Percentiles rank a stretch among this genome's conserved stretches.
Evolutionary conservation across 495 filamentous ascomycete genomes (phyloP).

Genomic region (Penicillium bialowiezense): DNA sequence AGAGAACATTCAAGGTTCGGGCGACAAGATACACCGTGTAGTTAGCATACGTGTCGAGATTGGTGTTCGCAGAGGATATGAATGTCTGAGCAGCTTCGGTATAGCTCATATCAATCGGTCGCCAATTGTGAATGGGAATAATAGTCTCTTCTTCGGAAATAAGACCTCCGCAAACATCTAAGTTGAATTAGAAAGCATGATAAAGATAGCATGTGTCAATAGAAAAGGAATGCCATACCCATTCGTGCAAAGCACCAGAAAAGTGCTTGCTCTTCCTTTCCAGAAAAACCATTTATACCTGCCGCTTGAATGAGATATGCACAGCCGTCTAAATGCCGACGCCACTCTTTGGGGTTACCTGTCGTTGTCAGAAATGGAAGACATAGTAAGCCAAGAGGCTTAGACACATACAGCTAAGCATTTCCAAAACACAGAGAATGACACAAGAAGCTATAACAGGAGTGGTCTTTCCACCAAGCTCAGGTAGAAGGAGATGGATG

Average conservation of each 20-base stretch:
- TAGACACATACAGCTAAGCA: slow-evolving; percentile 34
- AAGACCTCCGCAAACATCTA: slow-evolving; percentile 43
- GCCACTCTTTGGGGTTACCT: slow-evolving; percentile 41
- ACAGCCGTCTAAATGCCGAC: slow-evolving; percentile 47
- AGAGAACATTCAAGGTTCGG: slow-evolving; percentile 34
- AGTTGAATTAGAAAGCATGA: neutral
- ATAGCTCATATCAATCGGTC: slow-evolving; percentile 27
- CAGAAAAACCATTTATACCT: slow-evolving; percentile 38
- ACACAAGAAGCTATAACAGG: slow-evolving; percentile 41
- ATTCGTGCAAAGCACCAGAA: slow-evolving; percentile 50
- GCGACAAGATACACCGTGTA: slow-evolving; percentile 45
- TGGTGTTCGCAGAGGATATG: slow-evolving; percentile 24
- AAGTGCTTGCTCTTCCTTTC: slow-evolving; percentile 39
- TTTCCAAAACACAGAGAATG: slow-evolving; percentile 42
- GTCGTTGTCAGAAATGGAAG: neutral
- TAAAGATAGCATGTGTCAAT: too few relatives aligned
- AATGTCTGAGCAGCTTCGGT: slow-evolving; percentile 25
- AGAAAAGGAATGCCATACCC: slow-evolving; percentile 26
- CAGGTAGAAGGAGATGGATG: slow-evolving; percentile 37
- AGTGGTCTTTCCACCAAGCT: slow-evolving; percentile 35
- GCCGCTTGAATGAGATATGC: slow-evolving; percentile 40
- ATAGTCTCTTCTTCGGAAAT: slow-evolving; percentile 42
- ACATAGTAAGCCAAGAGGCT: neutral
- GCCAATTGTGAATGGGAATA: slow-evolving; percentile 31
- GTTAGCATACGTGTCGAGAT: slow-evolving; percentile 37